These are phyloP conservation scores for Gossypium gossypioides DNA, from an alignment of 441 rosid species.

Conservation along the genomic window DNA sequence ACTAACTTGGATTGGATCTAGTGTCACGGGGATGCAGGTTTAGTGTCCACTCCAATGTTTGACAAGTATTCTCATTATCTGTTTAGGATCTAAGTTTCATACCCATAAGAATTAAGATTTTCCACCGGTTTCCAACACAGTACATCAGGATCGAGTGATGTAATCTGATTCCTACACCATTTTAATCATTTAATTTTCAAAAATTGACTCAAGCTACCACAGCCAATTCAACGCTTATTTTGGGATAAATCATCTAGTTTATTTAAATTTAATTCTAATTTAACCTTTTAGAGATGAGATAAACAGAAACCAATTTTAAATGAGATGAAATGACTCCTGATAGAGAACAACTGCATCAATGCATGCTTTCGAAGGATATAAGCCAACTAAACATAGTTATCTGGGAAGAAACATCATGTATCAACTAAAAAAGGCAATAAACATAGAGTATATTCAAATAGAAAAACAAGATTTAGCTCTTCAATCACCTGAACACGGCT, in stretches of 20 bases:
- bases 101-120: background rate
- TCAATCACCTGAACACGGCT: constrained; percentile 60
- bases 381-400: background rate
- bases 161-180: background rate
- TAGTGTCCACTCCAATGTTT: background rate
- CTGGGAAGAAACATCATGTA: background rate
- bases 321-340: background rate
- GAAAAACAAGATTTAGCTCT: background rate
- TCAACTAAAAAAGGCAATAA: background rate
- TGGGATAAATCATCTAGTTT: background rate
- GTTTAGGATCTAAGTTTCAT: background rate
- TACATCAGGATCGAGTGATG: background rate
- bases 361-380: background rate
- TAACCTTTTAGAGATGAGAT: background rate
- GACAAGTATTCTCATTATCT: background rate
- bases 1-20: background rate
- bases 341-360: background rate
- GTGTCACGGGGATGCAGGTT: background rate
- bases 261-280: background rate
- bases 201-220: background rate
- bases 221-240: background rate
- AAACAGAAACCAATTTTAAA: background rate
- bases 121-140: background rate
- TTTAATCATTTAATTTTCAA: background rate
- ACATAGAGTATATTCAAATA: background rate